Conservation (phyloP, 306 rosid species). For the Dryas drummondii region DNA sequence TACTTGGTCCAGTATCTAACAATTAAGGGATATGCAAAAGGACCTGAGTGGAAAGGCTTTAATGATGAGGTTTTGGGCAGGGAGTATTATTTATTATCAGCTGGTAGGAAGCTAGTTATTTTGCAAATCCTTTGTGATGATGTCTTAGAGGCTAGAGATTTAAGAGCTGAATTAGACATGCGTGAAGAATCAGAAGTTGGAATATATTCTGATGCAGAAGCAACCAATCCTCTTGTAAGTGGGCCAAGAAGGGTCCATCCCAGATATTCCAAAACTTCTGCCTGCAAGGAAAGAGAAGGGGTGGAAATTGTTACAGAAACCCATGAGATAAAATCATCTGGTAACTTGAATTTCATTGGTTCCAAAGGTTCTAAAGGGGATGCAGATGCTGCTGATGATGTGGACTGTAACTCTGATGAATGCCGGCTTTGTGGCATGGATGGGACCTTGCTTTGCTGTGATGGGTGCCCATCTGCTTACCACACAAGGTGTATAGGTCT, state of each 20-base stretch:
- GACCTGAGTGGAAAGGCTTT: slow-evolving; percentile 70
- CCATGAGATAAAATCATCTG: slow-evolving; percentile 37
- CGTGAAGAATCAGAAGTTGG: slow-evolving; percentile 85
- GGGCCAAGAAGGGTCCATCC: slow-evolving; percentile 76
- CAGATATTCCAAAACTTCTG: slow-evolving; percentile 63
- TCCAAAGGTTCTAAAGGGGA: slow-evolving; percentile 38
- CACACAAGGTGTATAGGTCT: slow-evolving; percentile 97
- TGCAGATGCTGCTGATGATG: slow-evolving; percentile 45
- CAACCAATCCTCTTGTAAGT: slow-evolving; percentile 44
- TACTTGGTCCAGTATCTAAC: slow-evolving; percentile 68
- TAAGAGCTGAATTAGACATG: slow-evolving; percentile 67
- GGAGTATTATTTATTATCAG: slow-evolving; percentile 73
- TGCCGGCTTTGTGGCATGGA: slow-evolving; percentile 99
- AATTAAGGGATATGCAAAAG: slow-evolving; percentile 55
- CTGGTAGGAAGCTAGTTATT: slow-evolving; percentile 63
- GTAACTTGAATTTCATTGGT: slow-evolving; percentile 32
- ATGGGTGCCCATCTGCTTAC: slow-evolving; percentile 97
- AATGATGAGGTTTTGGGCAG: slow-evolving; percentile 53
- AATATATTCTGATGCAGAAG: slow-evolving; percentile 64
- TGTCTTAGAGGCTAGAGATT: slow-evolving; percentile 66
- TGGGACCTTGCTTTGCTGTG: slow-evolving; percentile 94
- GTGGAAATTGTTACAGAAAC: slow-evolving; percentile 41
- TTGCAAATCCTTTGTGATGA: slow-evolving; percentile 84
- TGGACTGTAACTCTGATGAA: slow-evolving; percentile 79
- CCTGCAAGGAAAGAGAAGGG: slow-evolving; percentile 58